Base-by-base conservation (phyloP, 768 basidiomycete genomes). In the Hygrocybe coccinea region DNA sequence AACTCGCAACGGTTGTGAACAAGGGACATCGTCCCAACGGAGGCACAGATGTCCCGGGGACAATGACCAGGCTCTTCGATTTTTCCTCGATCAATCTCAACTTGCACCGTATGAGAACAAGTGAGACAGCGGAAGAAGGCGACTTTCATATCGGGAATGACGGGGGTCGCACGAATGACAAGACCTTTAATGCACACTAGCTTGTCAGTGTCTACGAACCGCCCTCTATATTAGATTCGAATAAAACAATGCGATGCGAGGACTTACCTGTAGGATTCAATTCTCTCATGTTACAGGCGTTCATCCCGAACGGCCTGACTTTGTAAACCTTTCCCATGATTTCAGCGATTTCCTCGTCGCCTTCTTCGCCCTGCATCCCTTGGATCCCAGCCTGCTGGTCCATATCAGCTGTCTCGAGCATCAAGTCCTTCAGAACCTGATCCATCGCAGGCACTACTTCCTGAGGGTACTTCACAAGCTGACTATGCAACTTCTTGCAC, bases 141-240 rank as follows among this genome's bases (percentile, higher is more conserved):
- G 60, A 85, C 84, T 73, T 95, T 95, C 97, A 99, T 98, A 71
- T 99, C 97, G 3, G 97, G 97, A 56, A 98, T 97, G 64, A 99
- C 89, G 10, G 95, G 92, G 0, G 97, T 97, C 0, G 95, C 91
- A 21, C 97, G 89, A 58, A 99, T 98, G 64, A 98, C 93, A 6
- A 99, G 84, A 55, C 97, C 97, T 69, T 95, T 97, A 74, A 99
- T 88, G 55, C 84, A 87, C 17, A 97, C 89, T 17, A 99, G 85
- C 71, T 97, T 97, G 79, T 99, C 97, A 62, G 97, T 99, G 66
- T 99, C 97, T 97, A 58, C 34, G 54, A 45, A 54, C 11, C 21
- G 21, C 17, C 21, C 5, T n/a, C n/a, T n/a, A n/a, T n/a, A n/a
- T n/a, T 19, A 19, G 44, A 19, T 19, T 19, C 3, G 21, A n/a